These are phyloP conservation scores for Asterella californica DNA, from an alignment of 225 moss, liverwort and hornwort genomes.

Conservation along the genomic window DNA sequence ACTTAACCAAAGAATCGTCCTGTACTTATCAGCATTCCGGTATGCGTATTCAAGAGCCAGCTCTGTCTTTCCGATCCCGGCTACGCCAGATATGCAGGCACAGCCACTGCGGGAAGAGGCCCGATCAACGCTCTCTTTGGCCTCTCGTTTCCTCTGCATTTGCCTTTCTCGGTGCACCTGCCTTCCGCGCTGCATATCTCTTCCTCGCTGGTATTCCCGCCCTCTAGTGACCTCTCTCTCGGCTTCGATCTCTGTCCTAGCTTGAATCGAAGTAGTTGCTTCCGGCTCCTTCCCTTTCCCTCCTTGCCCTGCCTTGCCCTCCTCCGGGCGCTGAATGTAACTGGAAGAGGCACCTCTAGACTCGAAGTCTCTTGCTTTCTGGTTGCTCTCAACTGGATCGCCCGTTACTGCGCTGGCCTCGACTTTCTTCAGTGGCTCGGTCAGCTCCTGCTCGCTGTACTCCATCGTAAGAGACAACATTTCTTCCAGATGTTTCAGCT, in stretches of 20 bases:
- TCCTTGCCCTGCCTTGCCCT: background rate
- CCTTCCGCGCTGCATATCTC: conserved; percentile 18
- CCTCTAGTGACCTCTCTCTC: background rate
- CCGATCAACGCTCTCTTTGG: conserved; percentile 23
- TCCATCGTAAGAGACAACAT: conserved; percentile 26
- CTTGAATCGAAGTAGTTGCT: background rate
- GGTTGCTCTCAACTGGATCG: background rate
- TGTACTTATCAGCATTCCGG: conserved; percentile 50
- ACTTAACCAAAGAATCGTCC: conserved; percentile 53
- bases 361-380: background rate
- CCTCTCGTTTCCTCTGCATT: conserved; percentile 17
- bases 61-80: conserved; percentile 65
- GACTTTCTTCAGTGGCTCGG: background rate
- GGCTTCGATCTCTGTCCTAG: conserved; percentile 15
- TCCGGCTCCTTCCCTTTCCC: conserved; percentile 9
- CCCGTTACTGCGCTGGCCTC: background rate
- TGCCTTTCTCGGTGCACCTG: conserved; percentile 16
- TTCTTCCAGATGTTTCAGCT: conserved; percentile 46
- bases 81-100: conserved; percentile 45
- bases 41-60: conserved; percentile 57
- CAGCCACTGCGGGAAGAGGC: conserved; percentile 15
- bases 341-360: background rate
- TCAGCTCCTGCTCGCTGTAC: background rate
- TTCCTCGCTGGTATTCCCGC: background rate
- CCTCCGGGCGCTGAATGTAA: background rate